A percentile compares a stretch with the other conserved stretches of the same genome.
Conservation (phyloP, 306 rosid species). For the Prunus kanzakura region DNA sequence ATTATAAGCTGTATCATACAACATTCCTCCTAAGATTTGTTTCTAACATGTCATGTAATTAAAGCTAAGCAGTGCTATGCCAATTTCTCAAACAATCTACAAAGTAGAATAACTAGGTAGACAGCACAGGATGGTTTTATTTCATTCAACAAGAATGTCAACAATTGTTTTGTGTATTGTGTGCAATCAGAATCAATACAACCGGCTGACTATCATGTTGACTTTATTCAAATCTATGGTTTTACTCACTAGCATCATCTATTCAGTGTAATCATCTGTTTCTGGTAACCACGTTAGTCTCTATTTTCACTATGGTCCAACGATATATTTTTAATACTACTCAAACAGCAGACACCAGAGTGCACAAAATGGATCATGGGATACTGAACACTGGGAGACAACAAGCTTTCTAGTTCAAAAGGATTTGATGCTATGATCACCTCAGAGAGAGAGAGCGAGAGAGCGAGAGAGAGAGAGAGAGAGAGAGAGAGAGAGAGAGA, state of each 20-base stretch:
- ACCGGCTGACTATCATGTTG: neutral
- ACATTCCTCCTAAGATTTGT: neutral
- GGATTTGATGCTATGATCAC: neutral
- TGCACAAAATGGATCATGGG: neutral
- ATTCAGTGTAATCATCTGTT: neutral
- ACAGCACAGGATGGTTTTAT: neutral
- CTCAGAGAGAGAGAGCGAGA: neutral
- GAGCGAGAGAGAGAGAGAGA: neutral
- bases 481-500: conserved; percentile 1
- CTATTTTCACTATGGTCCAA: neutral
- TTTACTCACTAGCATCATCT: neutral
- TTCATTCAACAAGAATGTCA: neutral
- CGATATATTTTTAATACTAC: neutral
- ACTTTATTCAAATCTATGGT: neutral
- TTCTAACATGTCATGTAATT: neutral
- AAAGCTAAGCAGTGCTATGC: neutral
- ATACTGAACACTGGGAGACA: neutral
- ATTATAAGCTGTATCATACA: neutral
- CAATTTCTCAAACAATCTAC: neutral
- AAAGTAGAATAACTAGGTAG: neutral
- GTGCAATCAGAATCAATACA: too few species aligned
- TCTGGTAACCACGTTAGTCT: neutral
- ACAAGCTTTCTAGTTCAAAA: neutral
- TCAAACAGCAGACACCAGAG: neutral
- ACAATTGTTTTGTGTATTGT: too few species aligned